Evolutionary conservation across 2,329 filamentous ascomycete species (phyloP), one percentile per base, ranked within the genome.

Genomic region (Fusarium sacchari): DNA sequence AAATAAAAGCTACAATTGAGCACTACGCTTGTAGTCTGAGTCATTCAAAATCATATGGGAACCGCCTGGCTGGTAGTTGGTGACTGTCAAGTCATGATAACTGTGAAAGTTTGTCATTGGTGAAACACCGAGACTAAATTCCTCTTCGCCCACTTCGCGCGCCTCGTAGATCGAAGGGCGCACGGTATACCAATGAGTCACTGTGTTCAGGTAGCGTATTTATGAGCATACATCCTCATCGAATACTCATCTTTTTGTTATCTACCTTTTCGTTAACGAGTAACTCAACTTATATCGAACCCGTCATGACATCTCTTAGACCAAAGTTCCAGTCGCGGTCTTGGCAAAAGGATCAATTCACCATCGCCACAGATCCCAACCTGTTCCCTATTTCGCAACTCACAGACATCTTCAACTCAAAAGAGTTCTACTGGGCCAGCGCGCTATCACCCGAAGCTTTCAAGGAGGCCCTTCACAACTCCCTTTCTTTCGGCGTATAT

Each of bases 401-500:
- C 42, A 86, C 86, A 56, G 79, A 79, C 2, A 86, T 86, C 1
- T 86, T 90, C 61, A 82, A 74, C 10, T 86, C 86, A 0, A 84
- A 88, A 9, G 76, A 85, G 30, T 79, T 91, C 62, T 89, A 88
- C 81, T 91, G 90, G 88, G 83, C 87, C 3, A 82, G 82, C n/a
- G 69, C 84, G 0, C 73, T 88, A 2, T 83, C 88, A 0, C 81
- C 84, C 6, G 80, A 83, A 0, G 75, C 79, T 0, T 79, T 90
- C 36, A 81, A 82, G 47, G 83, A 83, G 22, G 84, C 86, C 40
- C 77, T 91, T 5, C 77, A 86, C 13, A 87, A 87, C 44, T 90
- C 87, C 6, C 78, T 91, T 5, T 89, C 88, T 64, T 85, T 91
- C 36, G 88, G 87, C 1, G 64, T 92, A 1, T 92, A 90, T 67